Percentiles rank a stretch among this genome's conserved stretches.
phyloP scores from a whole-genome alignment of 2,329 filamentous ascomycete species.

The Aspergillus sp. region DNA sequence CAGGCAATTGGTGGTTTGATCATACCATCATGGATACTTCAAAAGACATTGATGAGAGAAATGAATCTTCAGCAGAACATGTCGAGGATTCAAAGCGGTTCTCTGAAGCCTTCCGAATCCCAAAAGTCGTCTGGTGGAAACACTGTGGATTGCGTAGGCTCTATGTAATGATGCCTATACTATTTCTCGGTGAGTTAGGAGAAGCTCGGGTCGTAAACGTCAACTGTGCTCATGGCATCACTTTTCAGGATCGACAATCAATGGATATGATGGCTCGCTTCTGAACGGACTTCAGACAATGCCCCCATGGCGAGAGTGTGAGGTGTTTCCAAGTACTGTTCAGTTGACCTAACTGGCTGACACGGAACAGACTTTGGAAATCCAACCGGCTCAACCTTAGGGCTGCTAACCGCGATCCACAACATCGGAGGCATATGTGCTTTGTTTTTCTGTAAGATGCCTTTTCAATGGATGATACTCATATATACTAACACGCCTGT shows the following conservation, averaged over 20 bases:
- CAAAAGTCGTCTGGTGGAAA: slow-evolving; percentile 18
- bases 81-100: not conserved
- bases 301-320: slow-evolving; percentile 18
- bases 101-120: not conserved
- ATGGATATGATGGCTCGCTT: slow-evolving; percentile 20
- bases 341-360: not conserved
- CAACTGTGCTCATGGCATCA: not conserved
- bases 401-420: slow-evolving; percentile 19
- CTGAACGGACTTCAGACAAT: slow-evolving; percentile 22
- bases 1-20: not conserved
- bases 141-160: slow-evolving; percentile 13
- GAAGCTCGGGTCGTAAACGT: not conserved
- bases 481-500: not conserved
- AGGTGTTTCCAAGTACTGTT: not conserved
- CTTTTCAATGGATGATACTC: not conserved
- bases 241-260: slow-evolving; percentile 12
- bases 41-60: not conserved
- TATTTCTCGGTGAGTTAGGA: slow-evolving; percentile 8
- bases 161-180: slow-evolving; percentile 18
- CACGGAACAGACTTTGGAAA: slow-evolving; percentile 12
- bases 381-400: slow-evolving; percentile 13
- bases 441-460: slow-evolving; percentile 16
- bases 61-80: not conserved
- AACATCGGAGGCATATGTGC: slow-evolving; percentile 19
- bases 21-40: not conserved